Evolutionary conservation across 2,329 filamentous ascomycete species (phyloP).

Genomic region (Fusarium miscanthi): DNA sequence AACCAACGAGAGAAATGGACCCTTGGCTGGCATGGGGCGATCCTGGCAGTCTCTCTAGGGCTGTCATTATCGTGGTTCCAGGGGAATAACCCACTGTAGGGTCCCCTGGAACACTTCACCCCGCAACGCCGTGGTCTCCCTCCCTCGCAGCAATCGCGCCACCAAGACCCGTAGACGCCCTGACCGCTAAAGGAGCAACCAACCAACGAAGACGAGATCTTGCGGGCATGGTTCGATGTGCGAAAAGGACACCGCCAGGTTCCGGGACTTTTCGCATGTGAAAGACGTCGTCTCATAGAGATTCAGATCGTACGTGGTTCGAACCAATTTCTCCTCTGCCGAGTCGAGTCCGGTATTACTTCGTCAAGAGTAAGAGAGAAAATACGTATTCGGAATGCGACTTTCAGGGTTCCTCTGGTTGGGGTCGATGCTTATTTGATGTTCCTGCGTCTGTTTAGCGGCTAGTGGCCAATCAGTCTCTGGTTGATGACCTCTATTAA

Average conservation of each 20-base stretch:
- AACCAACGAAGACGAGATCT: slow-evolving; percentile 23
- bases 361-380: slow-evolving; percentile 17
- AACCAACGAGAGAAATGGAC: slow-evolving; percentile 4
- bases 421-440: slow-evolving; percentile 9
- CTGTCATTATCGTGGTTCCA: slow-evolving; percentile 15
- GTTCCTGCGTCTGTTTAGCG: slow-evolving; percentile 10
- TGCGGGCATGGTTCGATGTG: slow-evolving; percentile 37
- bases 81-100: slow-evolving; percentile 15
- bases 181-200: slow-evolving; percentile 34
- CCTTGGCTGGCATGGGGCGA: slow-evolving; percentile 13
- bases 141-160: slow-evolving; percentile 24
- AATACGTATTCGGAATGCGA: slow-evolving; percentile 20
- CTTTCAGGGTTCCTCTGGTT: background rate
- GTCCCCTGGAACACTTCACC: slow-evolving; percentile 33
- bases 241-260: slow-evolving; percentile 33
- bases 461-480: slow-evolving; percentile 23
- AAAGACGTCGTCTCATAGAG: slow-evolving; percentile 11
- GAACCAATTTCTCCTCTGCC: slow-evolving; percentile 25
- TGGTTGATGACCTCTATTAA: slow-evolving; percentile 24
- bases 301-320: slow-evolving; percentile 32
- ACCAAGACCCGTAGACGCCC: slow-evolving; percentile 26
- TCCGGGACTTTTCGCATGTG: slow-evolving; percentile 37
- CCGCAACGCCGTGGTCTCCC: slow-evolving; percentile 25
- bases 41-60: slow-evolving; percentile 16
- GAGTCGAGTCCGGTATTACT: slow-evolving; percentile 32